Evolutionary conservation across 2,329 filamentous ascomycete species (phyloP), one percentile per base, ranked within the genome.

Genomic region (Pseudocercospora fuligena): DNA sequence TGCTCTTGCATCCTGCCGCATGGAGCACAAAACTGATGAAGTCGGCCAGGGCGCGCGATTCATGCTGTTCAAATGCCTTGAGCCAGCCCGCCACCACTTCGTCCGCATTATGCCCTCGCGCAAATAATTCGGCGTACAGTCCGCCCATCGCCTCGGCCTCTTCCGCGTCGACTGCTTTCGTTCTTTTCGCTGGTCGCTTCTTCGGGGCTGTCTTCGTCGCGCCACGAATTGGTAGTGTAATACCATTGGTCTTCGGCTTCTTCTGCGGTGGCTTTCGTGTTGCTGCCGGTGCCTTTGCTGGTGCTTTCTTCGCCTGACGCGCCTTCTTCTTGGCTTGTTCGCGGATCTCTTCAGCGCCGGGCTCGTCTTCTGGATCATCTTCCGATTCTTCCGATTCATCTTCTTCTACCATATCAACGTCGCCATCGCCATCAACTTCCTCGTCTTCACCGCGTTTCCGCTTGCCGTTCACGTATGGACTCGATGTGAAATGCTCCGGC

Each of bases 1-100:
- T 87, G 62, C 92, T 84, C 63, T 92, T 88, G 77, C 94, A 97
- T 31, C 95, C 95, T 19, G 94, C 89, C 69, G 92, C 86, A 71
- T 84, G 84, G 19, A 90, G 79, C 23, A 89, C 82, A 63, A 90
- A 86, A 73, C 89, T 90, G 75, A 90, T 80, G 61, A 90, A 75
- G 65, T 89, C 86, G 56, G 84, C 81, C 72, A 90, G 78, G 5
- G 86, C 87, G 43, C 78, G 77, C 23, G 84, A 80, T 70, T 87
- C 86, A 70, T 88, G 79, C 60, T 84, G 79, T 61, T 86, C 81
- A 77, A 89, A 89, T 53, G 79, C 78, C 61, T 82, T 78, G 54
- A 89, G 78, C 88, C 88, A 90, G 63, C 84, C 80, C 40, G 85
- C 83, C 12, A 86, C 85, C 31, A 86, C 85, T 40, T 86, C 83